Evolutionary conservation across 1,284 basidiomycete species (phyloP), one percentile per base, ranked within the genome.

Genomic region (Cryptococcus sp.): DNA sequence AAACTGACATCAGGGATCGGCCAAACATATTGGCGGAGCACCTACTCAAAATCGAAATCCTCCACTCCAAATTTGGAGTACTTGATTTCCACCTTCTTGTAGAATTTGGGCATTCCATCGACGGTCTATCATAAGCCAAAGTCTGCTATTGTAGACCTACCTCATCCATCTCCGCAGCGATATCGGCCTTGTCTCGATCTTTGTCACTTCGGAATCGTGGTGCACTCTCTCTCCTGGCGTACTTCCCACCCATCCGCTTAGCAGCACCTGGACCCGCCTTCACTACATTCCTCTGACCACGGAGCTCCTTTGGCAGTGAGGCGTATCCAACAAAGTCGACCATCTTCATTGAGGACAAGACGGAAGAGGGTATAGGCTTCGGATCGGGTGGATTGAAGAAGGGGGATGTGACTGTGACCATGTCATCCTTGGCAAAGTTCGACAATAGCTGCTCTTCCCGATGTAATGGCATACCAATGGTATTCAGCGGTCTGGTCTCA

Each of bases 1-100:
- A 90, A 96, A 1, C 91, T 92, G 53, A 10, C 14, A 36, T 11
- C 31, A 31, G 34, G 13, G 18, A 21, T 11, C 9, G 25, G 7
- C 22, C 51, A 57, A n/a, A 31, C n/a, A n/a, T 25, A 39, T 46
- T 31, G 22, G 54, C 16, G 50, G 41, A 42, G 39, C 50, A 67
- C 78, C 53, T 66, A 90, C 88, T 82, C 93, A 68, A 98, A 99
- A 72, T 99, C 96, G 67, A 99, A 99, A 74, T 99, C 94, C 70
- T 76, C 94, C 23, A 98, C 89, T n/a, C 94, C 94, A 63, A 98
- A 99, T 64, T 91, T 91, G 45, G 91, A 94, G 73, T 98, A 98
- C 74, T 96, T 91, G 67, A 99, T 98, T 73, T 96, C 91, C 39
- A 97, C 91, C 66, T 87, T 86, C 42, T 88, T 83, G 72, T 96